These are phyloP conservation scores for Penicillium parvum DNA, from an alignment of 495 filamentous ascomycete genomes.

Conservation along the genomic window DNA sequence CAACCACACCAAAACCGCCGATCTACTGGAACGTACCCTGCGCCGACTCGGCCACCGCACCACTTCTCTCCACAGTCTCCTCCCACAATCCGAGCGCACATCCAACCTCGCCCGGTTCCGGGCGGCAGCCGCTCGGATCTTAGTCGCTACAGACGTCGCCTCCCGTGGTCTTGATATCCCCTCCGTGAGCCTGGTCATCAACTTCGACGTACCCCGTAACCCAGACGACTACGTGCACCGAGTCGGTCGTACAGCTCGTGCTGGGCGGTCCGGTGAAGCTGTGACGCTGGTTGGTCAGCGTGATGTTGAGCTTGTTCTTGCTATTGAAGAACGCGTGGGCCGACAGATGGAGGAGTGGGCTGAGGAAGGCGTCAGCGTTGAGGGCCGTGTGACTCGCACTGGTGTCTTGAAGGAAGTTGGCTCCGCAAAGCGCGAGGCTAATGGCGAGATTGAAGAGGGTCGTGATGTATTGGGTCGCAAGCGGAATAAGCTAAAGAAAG, in stretches of 20 bases:
- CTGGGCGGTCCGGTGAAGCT: conserved; percentile 73
- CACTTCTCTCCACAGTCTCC: conserved; percentile 80
- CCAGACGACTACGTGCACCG: conserved; percentile 98
- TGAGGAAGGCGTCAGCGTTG: conserved; percentile 87
- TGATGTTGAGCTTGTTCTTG: conserved; percentile 79
- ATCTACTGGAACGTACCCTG: conserved; percentile 79
- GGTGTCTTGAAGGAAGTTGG: conserved; percentile 76
- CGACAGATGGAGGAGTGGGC: conserved; percentile 73
- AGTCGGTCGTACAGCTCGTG: conserved; percentile 90
- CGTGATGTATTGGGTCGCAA: conserved; percentile 65
- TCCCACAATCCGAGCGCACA: conserved; percentile 77
- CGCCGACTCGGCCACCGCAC: conserved; percentile 82
- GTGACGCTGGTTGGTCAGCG: conserved; percentile 90
- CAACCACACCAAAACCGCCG: conserved; percentile 86
- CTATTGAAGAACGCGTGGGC: conserved; percentile 82
- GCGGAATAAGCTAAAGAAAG: conserved; percentile 45
- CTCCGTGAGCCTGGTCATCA: conserved; percentile 82
- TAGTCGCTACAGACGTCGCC: conserved; percentile 95
- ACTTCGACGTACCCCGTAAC: conserved; percentile 92
- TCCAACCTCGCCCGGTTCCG: conserved; percentile 88
- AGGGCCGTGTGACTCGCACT: conserved; percentile 77
- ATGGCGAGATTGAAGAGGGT: conserved; percentile 86
- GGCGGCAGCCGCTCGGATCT: conserved; percentile 80
- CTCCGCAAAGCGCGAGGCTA: conserved; percentile 84
- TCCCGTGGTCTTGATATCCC: conserved; percentile 96